Evolutionary conservation across 129 eudicot genomes (phyloP).

Genomic region (Flaveria linearis): DNA sequence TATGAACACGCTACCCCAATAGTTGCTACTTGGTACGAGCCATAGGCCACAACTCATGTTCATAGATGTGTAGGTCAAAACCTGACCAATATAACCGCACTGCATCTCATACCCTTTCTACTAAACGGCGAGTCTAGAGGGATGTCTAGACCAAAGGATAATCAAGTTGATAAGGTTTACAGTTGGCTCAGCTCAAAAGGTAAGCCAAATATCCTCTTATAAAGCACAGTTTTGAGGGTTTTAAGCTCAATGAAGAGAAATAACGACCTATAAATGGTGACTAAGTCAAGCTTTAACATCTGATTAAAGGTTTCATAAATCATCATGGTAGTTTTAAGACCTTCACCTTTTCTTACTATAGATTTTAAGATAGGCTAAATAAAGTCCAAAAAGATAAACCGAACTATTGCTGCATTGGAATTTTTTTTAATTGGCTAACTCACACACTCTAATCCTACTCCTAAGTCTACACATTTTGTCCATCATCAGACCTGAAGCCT

Average conservation of each 20-base stretch:
- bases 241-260: neutral
- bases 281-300: neutral
- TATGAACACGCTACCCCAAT: conserved; percentile 8
- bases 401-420: neutral
- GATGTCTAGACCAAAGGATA: conserved; percentile 11
- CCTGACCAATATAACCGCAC: conserved; percentile 1
- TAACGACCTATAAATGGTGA: neutral
- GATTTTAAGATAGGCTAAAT: neutral
- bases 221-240: conserved; percentile 4
- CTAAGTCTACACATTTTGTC: no score
- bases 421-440: no score
- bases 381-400: neutral
- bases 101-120: conserved; percentile 4
- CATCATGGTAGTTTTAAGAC: neutral
- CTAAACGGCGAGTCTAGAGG: neutral
- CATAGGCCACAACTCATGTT: conserved; percentile 18
- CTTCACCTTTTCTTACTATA: neutral
- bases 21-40: neutral
- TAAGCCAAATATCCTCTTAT: neutral
- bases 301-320: neutral
- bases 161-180: neutral
- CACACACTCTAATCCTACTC: no score
- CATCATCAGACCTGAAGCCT: no score
- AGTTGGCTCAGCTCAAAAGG: neutral
- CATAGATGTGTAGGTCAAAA: neutral